Evolutionary conservation across 2,329 filamentous ascomycete genomes (phyloP).

Genomic region (Hyphodiscus sp.): DNA sequence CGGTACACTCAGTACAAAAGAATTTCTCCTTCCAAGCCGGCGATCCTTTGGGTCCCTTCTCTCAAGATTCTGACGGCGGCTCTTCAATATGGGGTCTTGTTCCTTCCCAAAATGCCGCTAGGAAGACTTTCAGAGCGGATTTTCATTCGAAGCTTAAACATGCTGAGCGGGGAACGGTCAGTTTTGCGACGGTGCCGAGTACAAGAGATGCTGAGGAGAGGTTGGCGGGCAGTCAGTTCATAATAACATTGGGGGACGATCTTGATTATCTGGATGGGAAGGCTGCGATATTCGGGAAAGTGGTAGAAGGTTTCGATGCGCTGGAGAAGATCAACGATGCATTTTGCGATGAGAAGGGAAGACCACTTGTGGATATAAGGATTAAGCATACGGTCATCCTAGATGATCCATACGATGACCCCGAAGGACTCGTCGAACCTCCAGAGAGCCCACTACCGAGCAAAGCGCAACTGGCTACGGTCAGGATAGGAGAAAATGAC

Average conservation of each 20-base stretch:
- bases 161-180: conserved; percentile 82
- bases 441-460: conserved; percentile 74
- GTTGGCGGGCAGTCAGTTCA: conserved; percentile 84
- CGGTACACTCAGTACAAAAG: conserved; percentile 86
- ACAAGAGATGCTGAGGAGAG: conserved; percentile 72
- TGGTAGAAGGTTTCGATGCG: conserved; percentile 92
- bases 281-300: conserved; percentile 89
- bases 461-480: conserved; percentile 80
- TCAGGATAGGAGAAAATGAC: conserved; percentile 86
- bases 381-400: conserved; percentile 89
- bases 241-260: conserved; percentile 83
- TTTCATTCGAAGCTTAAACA: conserved; percentile 87
- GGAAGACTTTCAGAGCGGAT: conserved; percentile 75
- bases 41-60: conserved; percentile 83
- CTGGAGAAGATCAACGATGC: conserved; percentile 89
- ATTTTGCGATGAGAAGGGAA: conserved; percentile 78
- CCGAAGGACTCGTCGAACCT: conserved; percentile 67
- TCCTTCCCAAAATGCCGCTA: conserved; percentile 49
- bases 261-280: conserved; percentile 89
- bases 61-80: conserved; percentile 81
- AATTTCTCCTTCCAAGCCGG: conserved; percentile 95
- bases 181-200: conserved; percentile 88
- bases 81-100: conserved; percentile 87
- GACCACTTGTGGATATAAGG: conserved; percentile 88
- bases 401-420: conserved; percentile 88